Percentiles rank a stretch among this genome's conserved stretches.
Evolutionary conservation across 805 yeast species (phyloP).

Genomic region (Maudiozyma bulderi): DNA sequence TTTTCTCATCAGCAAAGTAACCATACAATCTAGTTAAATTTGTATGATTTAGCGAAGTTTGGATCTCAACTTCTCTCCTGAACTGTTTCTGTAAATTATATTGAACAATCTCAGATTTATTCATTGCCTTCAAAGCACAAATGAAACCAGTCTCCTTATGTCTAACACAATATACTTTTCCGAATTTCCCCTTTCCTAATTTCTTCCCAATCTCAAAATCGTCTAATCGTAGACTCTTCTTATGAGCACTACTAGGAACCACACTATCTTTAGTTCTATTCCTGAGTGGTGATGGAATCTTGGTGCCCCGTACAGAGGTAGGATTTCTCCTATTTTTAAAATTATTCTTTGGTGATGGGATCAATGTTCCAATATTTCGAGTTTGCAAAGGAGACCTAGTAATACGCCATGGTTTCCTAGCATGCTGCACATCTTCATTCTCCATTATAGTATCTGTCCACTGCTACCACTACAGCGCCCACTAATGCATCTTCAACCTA

Average conservation of each 20-base stretch:
- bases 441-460: not conserved
- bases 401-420: conserved; percentile 11
- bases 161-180: conserved; percentile 80
- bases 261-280: not conserved
- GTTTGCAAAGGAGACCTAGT: not conserved
- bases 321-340: not conserved
- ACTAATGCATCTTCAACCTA: no score
- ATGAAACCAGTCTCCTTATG: conserved; percentile 68
- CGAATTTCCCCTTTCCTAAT: conserved; percentile 89
- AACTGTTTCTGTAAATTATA: conserved; percentile 78
- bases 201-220: conserved; percentile 84
- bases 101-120: conserved; percentile 64
- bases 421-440: not conserved
- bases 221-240: conserved; percentile 7
- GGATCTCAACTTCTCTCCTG: conserved; percentile 86
- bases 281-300: conserved; percentile 7
- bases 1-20: conserved; percentile 69
- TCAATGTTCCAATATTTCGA: not conserved
- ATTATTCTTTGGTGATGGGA: conserved; percentile 1
- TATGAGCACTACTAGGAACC: not conserved
- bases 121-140: conserved; percentile 89
- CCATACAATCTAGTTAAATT: conserved; percentile 76
- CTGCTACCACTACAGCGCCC: no score
- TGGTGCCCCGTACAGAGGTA: not conserved
- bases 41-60: conserved; percentile 66